Evolutionary conservation across 345 rosid genomes (phyloP).

Genomic region (Corymbia maculata): DNA sequence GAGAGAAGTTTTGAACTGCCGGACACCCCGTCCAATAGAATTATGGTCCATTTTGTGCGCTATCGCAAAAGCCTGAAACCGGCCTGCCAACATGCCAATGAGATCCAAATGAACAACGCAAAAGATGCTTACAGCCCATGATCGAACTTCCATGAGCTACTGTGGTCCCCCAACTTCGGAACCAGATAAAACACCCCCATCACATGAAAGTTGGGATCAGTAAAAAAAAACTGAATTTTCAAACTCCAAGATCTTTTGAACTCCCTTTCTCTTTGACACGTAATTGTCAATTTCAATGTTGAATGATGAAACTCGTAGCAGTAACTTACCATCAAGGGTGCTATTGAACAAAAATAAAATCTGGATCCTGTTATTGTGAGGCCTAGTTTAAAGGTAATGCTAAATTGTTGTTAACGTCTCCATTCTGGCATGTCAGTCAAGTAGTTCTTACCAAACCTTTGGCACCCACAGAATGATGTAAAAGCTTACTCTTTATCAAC

Average conservation of each 20-base stretch:
- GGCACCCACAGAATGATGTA: background rate
- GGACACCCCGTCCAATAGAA: slow-evolving; percentile 73
- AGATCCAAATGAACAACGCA: background rate
- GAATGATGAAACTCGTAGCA: background rate
- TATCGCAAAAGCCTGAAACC: slow-evolving; percentile 73
- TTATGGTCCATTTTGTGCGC: slow-evolving; percentile 71
- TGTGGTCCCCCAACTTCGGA: background rate
- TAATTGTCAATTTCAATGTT: background rate
- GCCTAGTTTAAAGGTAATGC: background rate
- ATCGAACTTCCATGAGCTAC: background rate
- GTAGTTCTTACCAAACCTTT: background rate
- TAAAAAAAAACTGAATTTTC: background rate
- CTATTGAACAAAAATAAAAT: background rate
- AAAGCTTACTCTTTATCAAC: background rate
- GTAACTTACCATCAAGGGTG: background rate
- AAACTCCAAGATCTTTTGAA: background rate
- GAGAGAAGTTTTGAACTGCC: slow-evolving; percentile 89
- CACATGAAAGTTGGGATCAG: background rate
- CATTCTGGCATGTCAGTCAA: background rate
- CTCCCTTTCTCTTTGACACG: background rate
- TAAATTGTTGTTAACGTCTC: background rate
- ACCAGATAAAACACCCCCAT: background rate
- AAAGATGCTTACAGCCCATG: background rate
- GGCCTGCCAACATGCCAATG: slow-evolving; percentile 34
- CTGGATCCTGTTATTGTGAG: background rate